phyloP scores from a whole-genome alignment of 805 yeast genomes.

The Yarrowia sp. region DNA sequence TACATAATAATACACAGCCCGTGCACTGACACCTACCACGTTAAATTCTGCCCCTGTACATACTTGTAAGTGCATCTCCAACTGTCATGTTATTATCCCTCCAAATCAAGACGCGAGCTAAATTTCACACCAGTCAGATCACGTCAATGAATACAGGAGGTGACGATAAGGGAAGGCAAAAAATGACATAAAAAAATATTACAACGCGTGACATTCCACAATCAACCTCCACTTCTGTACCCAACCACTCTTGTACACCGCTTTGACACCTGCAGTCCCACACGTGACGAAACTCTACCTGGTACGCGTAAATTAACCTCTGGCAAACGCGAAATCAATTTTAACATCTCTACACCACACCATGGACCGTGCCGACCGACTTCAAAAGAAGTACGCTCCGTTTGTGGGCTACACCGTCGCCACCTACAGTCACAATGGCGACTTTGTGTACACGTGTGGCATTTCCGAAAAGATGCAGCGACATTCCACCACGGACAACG shows the following conservation, averaged over 20 bases:
- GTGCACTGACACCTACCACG: no score
- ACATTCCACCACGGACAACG: neutral
- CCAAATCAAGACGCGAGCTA: no score
- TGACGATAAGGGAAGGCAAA: no score
- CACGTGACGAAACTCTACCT: neutral
- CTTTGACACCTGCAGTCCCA: neutral
- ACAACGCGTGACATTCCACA: no score
- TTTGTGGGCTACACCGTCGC: constrained; percentile 16
- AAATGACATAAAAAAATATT: no score
- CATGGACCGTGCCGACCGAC: constrained; percentile 12
- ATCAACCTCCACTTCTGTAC: neutral
- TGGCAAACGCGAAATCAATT: constrained; percentile 20
- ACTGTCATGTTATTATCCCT: no score
- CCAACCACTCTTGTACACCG: no score
- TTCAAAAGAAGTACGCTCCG: constrained; percentile 15
- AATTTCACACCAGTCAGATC: no score
- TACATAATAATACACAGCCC: no score
- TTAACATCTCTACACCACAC: neutral
- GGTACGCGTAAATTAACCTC: constrained; percentile 3
- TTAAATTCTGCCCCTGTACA: no score
- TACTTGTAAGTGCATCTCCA: no score
- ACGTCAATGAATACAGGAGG: no score
- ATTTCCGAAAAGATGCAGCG: constrained; percentile 5
- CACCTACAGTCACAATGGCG: constrained; percentile 1
- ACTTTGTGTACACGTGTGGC: constrained; percentile 4